Base-by-base conservation (phyloP, 2,329 filamentous ascomycete species). In the Conoideocrella luteorostrata region DNA sequence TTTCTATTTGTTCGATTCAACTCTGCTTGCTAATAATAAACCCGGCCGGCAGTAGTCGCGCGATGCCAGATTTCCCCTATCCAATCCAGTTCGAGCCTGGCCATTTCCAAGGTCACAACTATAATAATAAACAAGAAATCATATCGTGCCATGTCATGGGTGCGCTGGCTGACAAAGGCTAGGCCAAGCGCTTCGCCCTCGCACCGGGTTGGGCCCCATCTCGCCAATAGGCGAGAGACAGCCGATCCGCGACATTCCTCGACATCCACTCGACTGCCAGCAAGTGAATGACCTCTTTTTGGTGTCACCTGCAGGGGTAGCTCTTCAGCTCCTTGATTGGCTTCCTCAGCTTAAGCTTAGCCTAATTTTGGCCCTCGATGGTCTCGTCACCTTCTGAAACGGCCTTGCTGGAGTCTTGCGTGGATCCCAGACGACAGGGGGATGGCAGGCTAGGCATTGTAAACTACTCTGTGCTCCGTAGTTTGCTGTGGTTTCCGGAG, bases 261-360 rank as follows among this genome's bases (percentile, higher is more conserved):
- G 21, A 37, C 22, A 12, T 29, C 43, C 30, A 60, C 59, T 59
- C 50, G 49, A 47, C 47, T 5, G 21, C 18, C 35, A 37, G 32
- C 5, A 5, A n/a, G 35, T 29, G 18, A 29, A 2, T 12, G 13
- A 11, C n/a, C 21, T 10, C 12, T 18, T 53, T 51, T 45, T 43
- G n/a, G n/a, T 52, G 51, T 55, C 55, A 56, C 56, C 49, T 48
- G 53, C 47, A 51, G 49, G 52, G 52, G 33, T 12, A 54, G 56
- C 48, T 56, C 54, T 15, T 56, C 55, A 53, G 43, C 49, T 40
- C n/a, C 37, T 24, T 63, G 56, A 65, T 66, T 67, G 63, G 64
- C 26, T 43, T 38, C 47, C 45, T 49, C 47, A 50, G 52, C 39
- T 53, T 56, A 48, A 54, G 54, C 53, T 57, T 57, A 57, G 56